Conservation (phyloP, 306 rosid genomes). For the Fragaria vesca region DNA sequence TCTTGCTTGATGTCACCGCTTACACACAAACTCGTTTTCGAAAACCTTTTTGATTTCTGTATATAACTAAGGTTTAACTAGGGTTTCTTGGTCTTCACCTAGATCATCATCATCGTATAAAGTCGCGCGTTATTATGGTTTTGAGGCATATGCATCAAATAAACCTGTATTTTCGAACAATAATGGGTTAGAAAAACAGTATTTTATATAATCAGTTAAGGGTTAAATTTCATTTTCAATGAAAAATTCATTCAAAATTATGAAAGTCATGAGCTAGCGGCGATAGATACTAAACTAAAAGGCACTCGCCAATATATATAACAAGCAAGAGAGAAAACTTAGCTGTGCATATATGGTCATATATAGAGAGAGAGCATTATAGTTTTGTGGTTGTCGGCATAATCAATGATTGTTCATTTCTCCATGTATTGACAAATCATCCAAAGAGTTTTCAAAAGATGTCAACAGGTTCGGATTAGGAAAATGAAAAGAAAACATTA, state of each 20-base stretch:
- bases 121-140: not conserved
- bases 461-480: conserved; percentile 29
- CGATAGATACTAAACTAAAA: not conserved
- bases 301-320: not conserved
- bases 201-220: not conserved
- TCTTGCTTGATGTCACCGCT: conserved; percentile 33
- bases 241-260: too few relatives aligned
- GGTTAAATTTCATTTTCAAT: too few relatives aligned
- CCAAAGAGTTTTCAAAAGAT: conserved; percentile 36
- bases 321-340: not conserved
- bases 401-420: conserved; percentile 11
- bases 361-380: not conserved
- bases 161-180: not conserved
- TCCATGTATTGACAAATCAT: conserved; percentile 43
- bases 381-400: not conserved
- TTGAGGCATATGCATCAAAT: not conserved
- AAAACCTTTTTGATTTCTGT: not conserved
- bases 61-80: not conserved
- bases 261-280: too few relatives aligned
- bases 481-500: conserved; percentile 24
- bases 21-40: conserved; percentile 7
- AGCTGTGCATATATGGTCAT: not conserved
- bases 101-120: not conserved
- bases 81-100: not conserved
- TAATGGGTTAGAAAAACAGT: not conserved